These are phyloP conservation scores for Blastocystis sp. DNA, from an alignment of 352 stramenopile genomes.

Conservation along the genomic window DNA sequence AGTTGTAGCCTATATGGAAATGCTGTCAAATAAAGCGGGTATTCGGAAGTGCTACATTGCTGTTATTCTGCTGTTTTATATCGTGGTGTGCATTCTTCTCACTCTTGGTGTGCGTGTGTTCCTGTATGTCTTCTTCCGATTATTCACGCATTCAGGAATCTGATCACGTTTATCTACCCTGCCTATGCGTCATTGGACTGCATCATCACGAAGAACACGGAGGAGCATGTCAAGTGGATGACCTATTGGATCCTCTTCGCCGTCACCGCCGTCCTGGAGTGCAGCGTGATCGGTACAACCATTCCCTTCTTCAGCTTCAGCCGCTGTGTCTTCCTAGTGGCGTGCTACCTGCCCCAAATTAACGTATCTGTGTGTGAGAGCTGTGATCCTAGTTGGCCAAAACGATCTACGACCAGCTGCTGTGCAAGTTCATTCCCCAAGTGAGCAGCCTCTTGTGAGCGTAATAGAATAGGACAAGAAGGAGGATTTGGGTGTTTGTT, in stretches of 20 bases:
- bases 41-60: constrained; percentile 57
- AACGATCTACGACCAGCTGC: constrained; percentile 27
- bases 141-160: constrained; percentile 71
- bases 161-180: constrained; percentile 83
- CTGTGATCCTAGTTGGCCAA: constrained; percentile 21
- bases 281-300: background rate
- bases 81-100: constrained; percentile 14
- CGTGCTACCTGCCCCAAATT: constrained; percentile 36
- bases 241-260: constrained; percentile 78
- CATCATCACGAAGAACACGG: constrained; percentile 77
- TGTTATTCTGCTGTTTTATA: constrained; percentile 9
- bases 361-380: background rate
- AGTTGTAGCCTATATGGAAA: constrained; percentile 48
- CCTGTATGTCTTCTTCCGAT: background rate
- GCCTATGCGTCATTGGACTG: constrained; percentile 84
- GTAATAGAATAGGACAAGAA: constrained; percentile 51
- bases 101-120: constrained; percentile 25
- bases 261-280: constrained; percentile 27
- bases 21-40: constrained; percentile 24
- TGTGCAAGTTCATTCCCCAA: constrained; percentile 10
- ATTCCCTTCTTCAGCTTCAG: constrained; percentile 53
- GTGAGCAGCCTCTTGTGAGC: background rate
- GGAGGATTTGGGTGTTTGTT: background rate
- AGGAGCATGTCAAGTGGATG: constrained; percentile 82
- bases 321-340: constrained; percentile 10